Percentiles rank a stretch among this genome's conserved stretches.
Conservation (phyloP, 2,329 filamentous ascomycete genomes). For the Akanthomyces uredinophilus region DNA sequence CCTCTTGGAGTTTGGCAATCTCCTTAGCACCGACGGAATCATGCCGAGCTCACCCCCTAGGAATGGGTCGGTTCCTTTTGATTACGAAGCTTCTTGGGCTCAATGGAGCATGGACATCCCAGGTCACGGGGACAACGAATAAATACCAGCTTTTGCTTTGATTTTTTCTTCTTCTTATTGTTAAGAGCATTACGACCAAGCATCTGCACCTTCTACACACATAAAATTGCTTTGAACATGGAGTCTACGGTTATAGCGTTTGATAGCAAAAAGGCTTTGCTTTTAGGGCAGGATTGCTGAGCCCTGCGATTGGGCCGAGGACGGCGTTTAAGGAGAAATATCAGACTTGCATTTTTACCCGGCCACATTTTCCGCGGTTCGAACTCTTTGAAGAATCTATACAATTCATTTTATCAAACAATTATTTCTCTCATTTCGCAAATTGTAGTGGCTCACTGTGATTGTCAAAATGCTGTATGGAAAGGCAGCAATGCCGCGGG, state of each 20-base stretch:
- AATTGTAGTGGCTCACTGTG: not conserved
- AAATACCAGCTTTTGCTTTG: not conserved
- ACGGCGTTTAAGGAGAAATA: constrained; percentile 1
- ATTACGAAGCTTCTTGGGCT: constrained; percentile 22
- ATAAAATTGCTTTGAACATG: constrained; percentile 1
- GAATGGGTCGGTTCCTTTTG: constrained; percentile 23
- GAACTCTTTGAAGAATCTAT: not conserved
- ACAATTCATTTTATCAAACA: not conserved
- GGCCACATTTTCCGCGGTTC: not conserved
- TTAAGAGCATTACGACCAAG: not conserved
- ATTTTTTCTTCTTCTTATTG: not conserved
- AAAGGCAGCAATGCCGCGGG: not conserved
- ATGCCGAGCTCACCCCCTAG: constrained; percentile 46
- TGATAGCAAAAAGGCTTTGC: not conserved
- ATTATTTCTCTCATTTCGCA: not conserved
- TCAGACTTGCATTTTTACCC: not conserved
- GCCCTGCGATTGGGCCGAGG: not conserved
- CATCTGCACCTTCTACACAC: not conserved
- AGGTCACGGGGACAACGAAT: not conserved
- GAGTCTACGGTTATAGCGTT: constrained; percentile 3
- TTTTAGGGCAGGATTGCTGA: not conserved
- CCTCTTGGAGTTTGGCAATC: constrained; percentile 42
- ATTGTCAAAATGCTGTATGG: not conserved
- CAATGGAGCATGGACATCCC: constrained; percentile 12
- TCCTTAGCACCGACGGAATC: constrained; percentile 42